Conservation (phyloP, 2,329 filamentous ascomycete species). For the Magnaporthiopsis incrustans region DNA sequence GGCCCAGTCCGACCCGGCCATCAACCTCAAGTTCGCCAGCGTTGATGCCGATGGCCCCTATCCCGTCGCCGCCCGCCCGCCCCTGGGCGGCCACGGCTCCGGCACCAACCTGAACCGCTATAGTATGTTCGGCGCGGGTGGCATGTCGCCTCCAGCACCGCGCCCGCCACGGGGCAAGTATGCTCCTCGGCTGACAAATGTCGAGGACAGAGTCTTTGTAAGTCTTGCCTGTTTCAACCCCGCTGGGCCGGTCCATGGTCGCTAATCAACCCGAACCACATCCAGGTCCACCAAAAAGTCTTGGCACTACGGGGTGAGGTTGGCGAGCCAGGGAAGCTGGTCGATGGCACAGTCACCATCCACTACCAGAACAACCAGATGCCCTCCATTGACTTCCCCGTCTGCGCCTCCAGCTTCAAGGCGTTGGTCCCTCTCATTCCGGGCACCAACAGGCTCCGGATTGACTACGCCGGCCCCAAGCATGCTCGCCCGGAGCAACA, state of each 20-base stretch:
- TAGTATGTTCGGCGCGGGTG: slow-evolving; percentile 55
- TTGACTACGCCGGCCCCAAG: slow-evolving; percentile 82
- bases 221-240: slow-evolving; percentile 22
- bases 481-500: background rate
- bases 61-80: slow-evolving; percentile 21
- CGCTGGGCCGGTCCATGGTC: background rate
- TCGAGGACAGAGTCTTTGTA: slow-evolving; percentile 81
- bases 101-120: slow-evolving; percentile 40
- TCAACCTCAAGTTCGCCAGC: slow-evolving; percentile 50
- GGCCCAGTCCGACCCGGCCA: slow-evolving; percentile 56
- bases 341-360: slow-evolving; percentile 75
- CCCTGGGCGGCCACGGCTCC: slow-evolving; percentile 13
- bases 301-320: slow-evolving; percentile 75
- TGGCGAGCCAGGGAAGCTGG: slow-evolving; percentile 57
- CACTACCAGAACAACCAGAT: slow-evolving; percentile 80
- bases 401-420: slow-evolving; percentile 86
- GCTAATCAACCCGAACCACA: slow-evolving; percentile 18
- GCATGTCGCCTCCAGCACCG: slow-evolving; percentile 35
- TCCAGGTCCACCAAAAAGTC: slow-evolving; percentile 83
- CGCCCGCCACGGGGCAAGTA: slow-evolving; percentile 37
- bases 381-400: slow-evolving; percentile 77
- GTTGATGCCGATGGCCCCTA: slow-evolving; percentile 6
- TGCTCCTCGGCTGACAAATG: slow-evolving; percentile 70
- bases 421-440: slow-evolving; percentile 83
- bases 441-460: slow-evolving; percentile 77